Evolutionary conservation across 768 basidiomycete genomes (phyloP).

Genomic region (Xanthoconium purpureum): DNA sequence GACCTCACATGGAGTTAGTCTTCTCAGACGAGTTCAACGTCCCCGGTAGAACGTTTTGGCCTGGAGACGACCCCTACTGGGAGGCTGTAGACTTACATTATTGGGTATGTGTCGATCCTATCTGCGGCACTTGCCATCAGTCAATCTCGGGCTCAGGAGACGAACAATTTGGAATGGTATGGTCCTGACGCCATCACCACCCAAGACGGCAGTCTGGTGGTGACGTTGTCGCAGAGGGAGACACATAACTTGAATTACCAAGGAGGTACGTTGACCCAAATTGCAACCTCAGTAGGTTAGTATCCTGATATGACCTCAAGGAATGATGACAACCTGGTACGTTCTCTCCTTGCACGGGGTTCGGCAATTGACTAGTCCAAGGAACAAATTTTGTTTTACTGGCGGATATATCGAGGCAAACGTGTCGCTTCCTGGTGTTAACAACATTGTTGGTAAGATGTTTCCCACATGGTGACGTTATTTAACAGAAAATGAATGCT

Average conservation of each 20-base stretch:
- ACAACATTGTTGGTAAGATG: slow-evolving; percentile 52
- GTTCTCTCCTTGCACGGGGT: slow-evolving; percentile 1
- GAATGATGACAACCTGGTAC: slow-evolving; percentile 45
- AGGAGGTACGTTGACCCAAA: slow-evolving; percentile 28
- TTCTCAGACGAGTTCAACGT: slow-evolving; percentile 83
- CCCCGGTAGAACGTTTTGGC: slow-evolving; percentile 74
- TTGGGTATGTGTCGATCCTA: slow-evolving; percentile 34
- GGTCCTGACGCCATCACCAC: slow-evolving; percentile 52
- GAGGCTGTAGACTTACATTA: slow-evolving; percentile 51
- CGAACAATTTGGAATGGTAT: slow-evolving; percentile 60
- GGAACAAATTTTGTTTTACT: slow-evolving; percentile 91
- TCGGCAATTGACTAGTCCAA: slow-evolving; percentile 21
- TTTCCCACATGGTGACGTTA: not conserved
- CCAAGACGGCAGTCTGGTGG: slow-evolving; percentile 45
- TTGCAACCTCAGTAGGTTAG: slow-evolving; percentile 15
- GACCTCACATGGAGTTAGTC: slow-evolving; percentile 53
- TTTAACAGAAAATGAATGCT: slow-evolving; percentile 2
- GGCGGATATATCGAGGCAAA: slow-evolving; percentile 71
- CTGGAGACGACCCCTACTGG: slow-evolving; percentile 85
- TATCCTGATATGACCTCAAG: slow-evolving; percentile 41
- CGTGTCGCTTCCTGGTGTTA: slow-evolving; percentile 64
- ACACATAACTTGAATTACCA: slow-evolving; percentile 48
- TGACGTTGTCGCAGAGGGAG: slow-evolving; percentile 46
- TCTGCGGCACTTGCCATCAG: slow-evolving; percentile 25
- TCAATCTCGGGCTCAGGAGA: slow-evolving; percentile 30